Base-by-base conservation (phyloP, 2,329 filamentous ascomycete species). In the Diaporthe destruens region DNA sequence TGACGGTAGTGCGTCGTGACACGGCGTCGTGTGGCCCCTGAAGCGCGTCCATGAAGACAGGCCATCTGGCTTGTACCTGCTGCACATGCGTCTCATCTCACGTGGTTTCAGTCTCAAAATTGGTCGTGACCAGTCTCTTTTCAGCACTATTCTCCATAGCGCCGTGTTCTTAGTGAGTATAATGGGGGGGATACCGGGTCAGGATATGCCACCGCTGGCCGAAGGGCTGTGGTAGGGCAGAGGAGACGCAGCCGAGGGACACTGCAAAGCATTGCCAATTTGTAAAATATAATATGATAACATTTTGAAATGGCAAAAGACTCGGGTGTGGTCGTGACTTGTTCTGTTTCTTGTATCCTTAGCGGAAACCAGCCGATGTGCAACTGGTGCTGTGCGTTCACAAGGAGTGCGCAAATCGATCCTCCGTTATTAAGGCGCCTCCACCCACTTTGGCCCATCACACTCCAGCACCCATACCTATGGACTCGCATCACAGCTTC, bases 271-370 rank as follows among this genome's bases (percentile, higher is more conserved):
- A 59, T 34, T 53, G 32, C 23, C 44, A 16, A 53, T 42, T 32
- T 70, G 67, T 70, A 70, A 59, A 70, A 70, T 70, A 61, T 70
- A 70, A 70, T 70, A 51, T 36, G 9, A 69, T 51, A 14, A 57
- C 61, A 18, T 29, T 20, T 29, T 53, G 32, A 61, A 42, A 32
- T 53, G 32, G 39, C 25, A 29, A 1, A 1, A 20, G 14, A 61
- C 23, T 42, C 5, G 16, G 32, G 2, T 6, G 6, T 14, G 20
- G 7, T 25, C 14, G 25, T 49, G 67, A 49, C n/a, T 11, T 49
- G 18, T n/a, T 5, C 14, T 1, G 6, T 18, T n/a, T n/a, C 39
- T 36, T 18, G 47, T 59, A 11, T 23, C 2, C 12, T 25, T 4
- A 12, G 6, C 18, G 20, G 25, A 18, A 2, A 44, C 49, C 44